These are phyloP conservation scores for Pyrenula aspistea DNA, from an alignment of 495 filamentous ascomycete genomes.

Conservation along the genomic window DNA sequence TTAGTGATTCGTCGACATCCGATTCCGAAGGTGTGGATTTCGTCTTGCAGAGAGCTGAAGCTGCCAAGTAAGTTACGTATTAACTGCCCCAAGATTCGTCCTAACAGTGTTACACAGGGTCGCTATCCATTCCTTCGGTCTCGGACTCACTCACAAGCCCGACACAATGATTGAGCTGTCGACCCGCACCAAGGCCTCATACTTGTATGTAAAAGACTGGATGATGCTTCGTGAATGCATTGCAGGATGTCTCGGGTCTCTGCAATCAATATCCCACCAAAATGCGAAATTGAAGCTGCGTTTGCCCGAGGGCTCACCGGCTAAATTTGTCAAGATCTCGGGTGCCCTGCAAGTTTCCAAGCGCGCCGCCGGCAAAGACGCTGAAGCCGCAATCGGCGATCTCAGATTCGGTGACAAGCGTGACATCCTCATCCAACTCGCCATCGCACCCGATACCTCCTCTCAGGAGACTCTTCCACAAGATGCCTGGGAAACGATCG, in stretches of 20 bases:
- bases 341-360: constrained; percentile 95
- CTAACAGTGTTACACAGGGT: constrained; percentile 46
- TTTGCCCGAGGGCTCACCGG: constrained; percentile 89
- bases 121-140: constrained; percentile 89
- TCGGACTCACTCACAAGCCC: constrained; percentile 94
- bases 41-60: constrained; percentile 93
- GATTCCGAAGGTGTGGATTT: constrained; percentile 96
- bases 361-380: constrained; percentile 91
- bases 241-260: constrained; percentile 84
- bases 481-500: constrained; percentile 93
- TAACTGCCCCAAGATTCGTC: constrained; percentile 4
- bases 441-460: constrained; percentile 79
- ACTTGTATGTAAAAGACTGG: constrained; percentile 99
- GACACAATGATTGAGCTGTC: constrained; percentile 98
- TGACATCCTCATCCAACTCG: constrained; percentile 90
- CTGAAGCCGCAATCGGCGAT: constrained; percentile 86
- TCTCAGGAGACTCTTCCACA: constrained; percentile 81
- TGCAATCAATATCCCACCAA: constrained; percentile 95
- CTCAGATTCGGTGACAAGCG: constrained; percentile 95
- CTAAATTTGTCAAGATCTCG: constrained; percentile 97
- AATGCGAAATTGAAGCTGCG: constrained; percentile 95
- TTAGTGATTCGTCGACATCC: constrained; percentile 97
- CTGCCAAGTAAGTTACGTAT: constrained; percentile 66
- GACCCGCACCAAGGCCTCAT: constrained; percentile 89
- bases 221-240: constrained; percentile 99